These are phyloP conservation scores for Mrakia hoshinonis DNA, from an alignment of 768 basidiomycete genomes.

Conservation along the genomic window DNA sequence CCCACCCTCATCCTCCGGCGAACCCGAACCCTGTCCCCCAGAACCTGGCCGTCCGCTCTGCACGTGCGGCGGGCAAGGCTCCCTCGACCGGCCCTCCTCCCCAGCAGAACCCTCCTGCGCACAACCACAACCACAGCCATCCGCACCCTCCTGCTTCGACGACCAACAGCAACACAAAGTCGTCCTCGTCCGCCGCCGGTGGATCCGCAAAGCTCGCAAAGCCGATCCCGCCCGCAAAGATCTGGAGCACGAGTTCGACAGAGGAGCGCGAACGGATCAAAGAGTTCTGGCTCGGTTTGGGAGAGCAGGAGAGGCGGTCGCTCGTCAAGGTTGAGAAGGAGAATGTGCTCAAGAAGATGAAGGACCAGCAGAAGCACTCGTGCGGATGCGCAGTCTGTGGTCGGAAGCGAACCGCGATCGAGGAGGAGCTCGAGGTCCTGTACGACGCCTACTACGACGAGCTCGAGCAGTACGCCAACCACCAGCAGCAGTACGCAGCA, in stretches of 20 bases:
- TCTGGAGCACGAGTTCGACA: constrained; percentile 84
- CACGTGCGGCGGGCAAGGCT: constrained; percentile 42
- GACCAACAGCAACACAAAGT: constrained; percentile 44
- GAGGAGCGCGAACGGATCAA: constrained; percentile 97
- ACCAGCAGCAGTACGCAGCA: constrained; percentile 56
- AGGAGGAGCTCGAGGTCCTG: constrained; percentile 98
- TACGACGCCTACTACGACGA: constrained; percentile 99
- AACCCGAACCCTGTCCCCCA: constrained; percentile 17
- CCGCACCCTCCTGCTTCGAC: constrained; percentile 29
- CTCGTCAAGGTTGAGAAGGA: constrained; percentile 98
- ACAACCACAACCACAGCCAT: constrained; percentile 37
- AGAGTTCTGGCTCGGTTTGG: constrained; percentile 92
- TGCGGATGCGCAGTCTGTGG: constrained; percentile 95
- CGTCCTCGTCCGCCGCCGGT: constrained; percentile 36
- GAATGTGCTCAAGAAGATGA: constrained; percentile 96
- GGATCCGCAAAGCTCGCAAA: constrained; percentile 37
- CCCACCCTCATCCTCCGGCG: constrained; percentile 12
- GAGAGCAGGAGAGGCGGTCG: constrained; percentile 78
- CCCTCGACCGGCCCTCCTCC: constrained; percentile 36
- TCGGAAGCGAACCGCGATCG: constrained; percentile 93
- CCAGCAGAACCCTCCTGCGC: constrained; percentile 30
- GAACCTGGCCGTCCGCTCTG: constrained; percentile 36
- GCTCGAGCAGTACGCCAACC: constrained; percentile 95
- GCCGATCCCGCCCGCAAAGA: constrained; percentile 49
- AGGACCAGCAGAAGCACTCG: constrained; percentile 95